Evolutionary conservation across 345 rosid genomes (phyloP), one percentile per base, ranked within the genome.

Genomic region (Corchorus capsularis): DNA sequence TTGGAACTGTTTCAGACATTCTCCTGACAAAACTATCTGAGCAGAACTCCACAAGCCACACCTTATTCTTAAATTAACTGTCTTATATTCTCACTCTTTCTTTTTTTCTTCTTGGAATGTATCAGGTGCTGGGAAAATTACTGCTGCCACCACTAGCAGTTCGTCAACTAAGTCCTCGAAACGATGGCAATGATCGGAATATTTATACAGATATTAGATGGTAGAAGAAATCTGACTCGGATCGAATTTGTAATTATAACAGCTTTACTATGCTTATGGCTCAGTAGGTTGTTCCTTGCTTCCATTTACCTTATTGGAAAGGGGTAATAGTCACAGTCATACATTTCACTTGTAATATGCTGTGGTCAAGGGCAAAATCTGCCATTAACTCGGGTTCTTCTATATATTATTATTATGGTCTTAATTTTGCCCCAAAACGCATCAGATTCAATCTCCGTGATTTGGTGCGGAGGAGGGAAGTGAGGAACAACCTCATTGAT

Each of bases 91-190:
- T 45, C 45, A 43, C 41, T 65, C 6, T 2, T 15, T 12, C 41
- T 65, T 4, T 2, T 15, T 12, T 37, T 41, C 32, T 34, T 10
- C 57, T 59, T 49, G 13, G 2, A 37, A 68, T 65, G 59, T 53
- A 14, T 59, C 89, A 87, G 91, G 83, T 64, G 43, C 86, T 39
- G 77, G 78, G 77, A 87, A 83, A 79, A 35, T 64, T 3, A 57
- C 83, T 9, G 13, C 45, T 5, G 74, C 75, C 52, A 49, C 80
- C 19, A 11, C 34, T 2, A 72, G 78, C 62, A 80, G 75, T 74
- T 79, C 87, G 9, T 79, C 83, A 4, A 62, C 77, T 32, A 87
- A 69, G 82, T 62, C 77, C 39, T n/a, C 72, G 19, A 84, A 81
- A 66, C 65, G 80, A 62, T 77, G 90, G 88, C 81, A 73, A 72